Evolutionary conservation across 176 grass and related monocot genomes (phyloP).

Genomic region (Microstegium vimineum): DNA sequence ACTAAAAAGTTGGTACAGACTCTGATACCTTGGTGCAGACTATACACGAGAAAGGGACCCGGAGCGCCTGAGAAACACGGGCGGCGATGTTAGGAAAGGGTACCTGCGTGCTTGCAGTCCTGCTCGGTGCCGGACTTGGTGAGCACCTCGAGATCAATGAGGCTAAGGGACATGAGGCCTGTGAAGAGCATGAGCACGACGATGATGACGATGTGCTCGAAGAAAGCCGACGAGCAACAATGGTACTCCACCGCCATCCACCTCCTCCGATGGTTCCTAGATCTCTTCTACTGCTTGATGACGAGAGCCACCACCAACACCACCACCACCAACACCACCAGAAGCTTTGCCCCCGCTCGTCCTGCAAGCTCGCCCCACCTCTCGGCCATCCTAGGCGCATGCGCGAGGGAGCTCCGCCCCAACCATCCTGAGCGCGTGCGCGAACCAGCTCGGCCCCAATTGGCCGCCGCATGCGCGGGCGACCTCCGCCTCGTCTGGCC

Average conservation of each 20-base stretch:
- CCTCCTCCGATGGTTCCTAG: neutral
- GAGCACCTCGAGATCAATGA: conserved; percentile 90
- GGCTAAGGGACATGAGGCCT: conserved; percentile 91
- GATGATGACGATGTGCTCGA: conserved; percentile 69
- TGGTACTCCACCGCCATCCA: conserved; percentile 77
- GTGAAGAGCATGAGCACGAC: conserved; percentile 69
- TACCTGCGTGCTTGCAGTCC: conserved; percentile 73
- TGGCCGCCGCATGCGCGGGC: too few species aligned
- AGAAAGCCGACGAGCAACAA: conserved; percentile 68
- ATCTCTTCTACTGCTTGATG: neutral
- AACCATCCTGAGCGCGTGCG: too few species aligned
- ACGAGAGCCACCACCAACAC: neutral
- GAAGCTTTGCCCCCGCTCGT: neutral
- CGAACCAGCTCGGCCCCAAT: too few species aligned
- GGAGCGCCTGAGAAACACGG: neutral
- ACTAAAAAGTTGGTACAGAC: too few species aligned
- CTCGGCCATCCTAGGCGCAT: too few species aligned
- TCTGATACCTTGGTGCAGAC: too few species aligned
- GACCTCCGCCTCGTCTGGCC: too few species aligned
- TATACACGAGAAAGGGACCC: neutral
- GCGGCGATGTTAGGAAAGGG: neutral
- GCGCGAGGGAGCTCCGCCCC: too few species aligned
- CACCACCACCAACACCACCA: neutral
- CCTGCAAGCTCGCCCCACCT: neutral
- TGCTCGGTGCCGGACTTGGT: conserved; percentile 72